A percentile compares a stretch with the other conserved stretches of the same genome.
phyloP scores from a whole-genome alignment of 1,284 basidiomycete species.

The Leccinum pseudoinsigne region DNA sequence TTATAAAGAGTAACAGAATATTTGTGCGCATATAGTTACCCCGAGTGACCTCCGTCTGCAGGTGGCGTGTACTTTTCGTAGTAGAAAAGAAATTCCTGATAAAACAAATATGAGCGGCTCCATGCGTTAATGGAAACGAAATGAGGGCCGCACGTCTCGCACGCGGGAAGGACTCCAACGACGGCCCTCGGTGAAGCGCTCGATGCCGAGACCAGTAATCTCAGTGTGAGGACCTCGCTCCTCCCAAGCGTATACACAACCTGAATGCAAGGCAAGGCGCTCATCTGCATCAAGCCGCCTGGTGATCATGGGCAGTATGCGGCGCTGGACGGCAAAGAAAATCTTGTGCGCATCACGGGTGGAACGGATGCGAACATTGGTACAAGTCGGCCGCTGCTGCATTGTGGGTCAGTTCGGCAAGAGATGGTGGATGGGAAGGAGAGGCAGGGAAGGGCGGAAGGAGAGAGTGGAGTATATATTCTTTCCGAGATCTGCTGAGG shows the following conservation, averaged over 20 bases:
- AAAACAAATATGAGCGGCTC: constrained; percentile 6
- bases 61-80: constrained; percentile 66
- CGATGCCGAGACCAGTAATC: constrained; percentile 76
- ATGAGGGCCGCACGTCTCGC: constrained; percentile 58
- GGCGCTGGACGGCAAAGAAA: constrained; percentile 69
- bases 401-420: constrained; percentile 29
- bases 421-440: constrained; percentile 7
- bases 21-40: constrained; percentile 34
- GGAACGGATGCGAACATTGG: constrained; percentile 70
- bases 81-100: constrained; percentile 78
- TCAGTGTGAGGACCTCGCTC: constrained; percentile 75
- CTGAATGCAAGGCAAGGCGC: constrained; percentile 58
- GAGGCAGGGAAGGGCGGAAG: constrained; percentile 9
- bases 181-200: constrained; percentile 76
- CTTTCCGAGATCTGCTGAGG: constrained; percentile 32
- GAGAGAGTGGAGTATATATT: constrained; percentile 32
- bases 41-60: constrained; percentile 40
- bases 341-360: constrained; percentile 78
- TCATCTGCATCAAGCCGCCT: constrained; percentile 78
- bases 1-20: constrained; percentile 12
- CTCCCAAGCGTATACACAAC: constrained; percentile 85
- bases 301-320: constrained; percentile 69
- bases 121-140: background rate
- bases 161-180: constrained; percentile 78
- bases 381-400: constrained; percentile 70